A percentile compares a stretch with the other conserved stretches of the same genome.
Conservation (phyloP, 2,329 filamentous ascomycete genomes). For the Ceratocystis cubensis region DNA sequence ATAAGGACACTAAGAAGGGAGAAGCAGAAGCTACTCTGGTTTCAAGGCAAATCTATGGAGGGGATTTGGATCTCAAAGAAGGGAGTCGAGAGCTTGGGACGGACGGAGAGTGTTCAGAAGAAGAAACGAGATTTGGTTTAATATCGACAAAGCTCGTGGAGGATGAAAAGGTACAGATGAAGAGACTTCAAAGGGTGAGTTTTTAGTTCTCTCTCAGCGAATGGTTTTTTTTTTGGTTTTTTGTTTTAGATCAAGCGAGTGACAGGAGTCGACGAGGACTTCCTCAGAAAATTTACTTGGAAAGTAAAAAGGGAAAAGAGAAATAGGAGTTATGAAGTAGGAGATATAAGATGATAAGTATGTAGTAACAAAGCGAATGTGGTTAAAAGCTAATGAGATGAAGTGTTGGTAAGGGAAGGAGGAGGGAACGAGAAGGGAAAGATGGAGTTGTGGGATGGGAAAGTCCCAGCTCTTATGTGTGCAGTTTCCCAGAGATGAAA, state of each 20-base stretch:
- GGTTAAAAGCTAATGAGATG: conserved; percentile 12
- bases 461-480: conserved; percentile 19
- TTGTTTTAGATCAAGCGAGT: conserved; percentile 45
- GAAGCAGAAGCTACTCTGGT: neutral
- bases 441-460: conserved; percentile 15
- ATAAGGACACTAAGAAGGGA: neutral
- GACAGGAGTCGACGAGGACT: conserved; percentile 65
- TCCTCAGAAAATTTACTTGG: conserved; percentile 37
- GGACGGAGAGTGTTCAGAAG: neutral
- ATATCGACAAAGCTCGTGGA: neutral
- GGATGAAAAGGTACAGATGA: neutral
- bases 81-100: neutral
- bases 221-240: neutral
- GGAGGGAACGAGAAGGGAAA: conserved; percentile 23
- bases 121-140: neutral
- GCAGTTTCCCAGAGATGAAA: neutral
- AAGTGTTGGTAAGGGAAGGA: conserved; percentile 22
- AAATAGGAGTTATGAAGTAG: conserved; percentile 19
- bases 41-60: neutral
- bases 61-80: neutral
- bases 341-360: conserved; percentile 5
- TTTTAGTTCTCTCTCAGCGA: conserved; percentile 10
- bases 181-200: neutral
- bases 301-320: conserved; percentile 17
- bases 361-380: conserved; percentile 13